Base-by-base conservation (phyloP, 208 protist genomes). In the Wallacemonas sp. region DNA sequence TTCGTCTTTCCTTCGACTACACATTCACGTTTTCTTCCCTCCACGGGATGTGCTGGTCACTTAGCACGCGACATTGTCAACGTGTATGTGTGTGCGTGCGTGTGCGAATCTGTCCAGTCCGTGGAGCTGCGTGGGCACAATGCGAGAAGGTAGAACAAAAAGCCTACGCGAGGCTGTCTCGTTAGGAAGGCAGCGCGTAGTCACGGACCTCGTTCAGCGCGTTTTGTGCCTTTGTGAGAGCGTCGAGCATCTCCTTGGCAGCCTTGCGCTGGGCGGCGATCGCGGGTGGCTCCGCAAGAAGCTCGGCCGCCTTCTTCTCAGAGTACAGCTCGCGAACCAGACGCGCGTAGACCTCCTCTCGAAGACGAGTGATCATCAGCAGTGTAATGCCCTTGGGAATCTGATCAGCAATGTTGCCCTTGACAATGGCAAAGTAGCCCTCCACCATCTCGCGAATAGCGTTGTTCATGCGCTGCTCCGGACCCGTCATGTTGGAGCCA, bases 311-410 rank as follows among this genome's bases (percentile, higher is more conserved):
- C 1, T 76, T 72, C 41, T 98, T 91, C 15, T 97, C 93, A 21
- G 87, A 88, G 80, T 99, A 99, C 17, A 99, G 79, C 34, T 92
- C 81, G 12, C 76, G 63, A 58, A 99, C 96, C 3, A 99, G 72
- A 24, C 92, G 84, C n/a, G 87, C 94, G 69, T 99, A 98, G 19
- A 99, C 81, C 59, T 95, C 82, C 57, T 89, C 80, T 2, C 91
- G 87, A 62, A 95, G 66, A 1, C 89, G 83, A 12, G 98, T 95
- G 48, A 99, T 98, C 66, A 99, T 91, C 52, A 99, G 98, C 60
- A 98, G 87, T 59, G 98, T 99, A 54, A 99, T 98, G 22, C 94
- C 89, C 82, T 99, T 99, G 38, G 98, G 98, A 8, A 99, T 94
- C 63, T 93, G 84, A 68, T 99, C 98, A 37, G 83, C 65, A 21